Base-by-base conservation (phyloP, 352 stramenopile species). In the Elongisporangium anandrum region DNA sequence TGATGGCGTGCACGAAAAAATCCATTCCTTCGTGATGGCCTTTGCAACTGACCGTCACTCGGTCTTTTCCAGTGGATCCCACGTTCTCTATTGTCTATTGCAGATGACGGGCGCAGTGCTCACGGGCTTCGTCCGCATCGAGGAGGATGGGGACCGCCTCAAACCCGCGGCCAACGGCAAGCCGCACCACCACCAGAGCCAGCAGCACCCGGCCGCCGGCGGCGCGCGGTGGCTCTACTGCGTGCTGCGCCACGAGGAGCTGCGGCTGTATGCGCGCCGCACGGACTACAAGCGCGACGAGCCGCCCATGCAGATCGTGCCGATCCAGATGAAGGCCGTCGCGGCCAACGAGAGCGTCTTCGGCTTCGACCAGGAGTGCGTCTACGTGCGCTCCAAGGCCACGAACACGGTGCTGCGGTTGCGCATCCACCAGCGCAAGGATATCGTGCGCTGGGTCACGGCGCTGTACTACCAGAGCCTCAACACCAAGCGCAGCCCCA, bases 381-480 rank as follows among this genome's bases (percentile, higher is more conserved):
- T 85, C 9, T 85, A 85, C 65, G 73, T 85, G 22, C 76, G 76
- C 16, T 64, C 60, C 8, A 71, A 78, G 48, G 71, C 64, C n/a
- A 70, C 66, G 16, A 70, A 72, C 17, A 54, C 65, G 6, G 69
- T 85, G 17, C 50, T 85, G 29, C 73, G 73, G 10, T 60, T 85
- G 29, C 76, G 76, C 56, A 81, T 85, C 56, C 73, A 85, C 60
- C 68, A 85, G 61, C 71, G 74, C 64, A 85, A 85, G 58, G 76
- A 85, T 17, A 85, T 85, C 50, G 76, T 82, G 38, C 73, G 73
- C 8, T 85, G 76, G 76, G 76, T 85, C 55, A 85, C 76, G 19
- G 76, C 76, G 57, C 69, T 85, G 29, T 85, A 85, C 59, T 85
- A 85, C 61, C 71, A 82, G 66, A 83, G 73, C 50, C 69, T 83